Base-by-base conservation (phyloP, 1,284 basidiomycete genomes). In the Cutaneotrichosporon daszewskae region DNA sequence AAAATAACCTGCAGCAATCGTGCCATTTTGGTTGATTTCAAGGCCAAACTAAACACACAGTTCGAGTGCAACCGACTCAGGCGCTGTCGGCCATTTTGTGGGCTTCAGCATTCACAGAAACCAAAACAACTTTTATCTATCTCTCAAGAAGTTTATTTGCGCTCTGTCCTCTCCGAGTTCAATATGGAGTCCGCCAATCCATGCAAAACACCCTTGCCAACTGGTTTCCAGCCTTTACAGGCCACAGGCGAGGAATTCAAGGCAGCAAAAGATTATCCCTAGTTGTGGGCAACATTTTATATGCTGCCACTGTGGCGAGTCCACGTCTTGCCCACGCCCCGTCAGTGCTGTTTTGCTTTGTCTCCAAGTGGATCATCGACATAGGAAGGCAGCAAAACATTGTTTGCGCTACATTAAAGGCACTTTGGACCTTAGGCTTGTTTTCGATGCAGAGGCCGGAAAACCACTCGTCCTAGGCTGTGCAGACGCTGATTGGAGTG, bases 291-390 rank as follows among this genome's bases (percentile, higher is more conserved):
- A 44, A 57, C 31, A 22, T 47, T 40, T 36, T 43, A 17, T 57
- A 55, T 35, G 14, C 28, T 5, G 31, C 57, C 13, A 57, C 51
- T 4, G 49, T 53, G 23, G 34, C 54, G 3, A 27, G 55, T 14
- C 55, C 59, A 7, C 54, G 60, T 33, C 27, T 59, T 3, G 18
- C 49, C 11, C 46, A 49, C 46, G 49, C 58, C 4, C 54, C 55
- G 2, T 10, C 4, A 5, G 32, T 14, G n/a, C 53, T 26, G 28
- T 58, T 24, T 38, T 27, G 51, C 10, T 55, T 32, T 43, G 37
- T 58, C 32, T 40, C 40, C 32, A 56, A 54, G 25, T 59, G 58
- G 54, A 46, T 32, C 24, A 44, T 14, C 6, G 12, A 22, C 54
- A 57, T 29, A 57, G 28, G 38, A 28, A 45, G 13, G 52, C 60